A percentile compares a stretch with the other conserved stretches of the same genome.
phyloP scores from a whole-genome alignment of 1,284 basidiomycete species.

The Lignosus rhinocerotis region DNA sequence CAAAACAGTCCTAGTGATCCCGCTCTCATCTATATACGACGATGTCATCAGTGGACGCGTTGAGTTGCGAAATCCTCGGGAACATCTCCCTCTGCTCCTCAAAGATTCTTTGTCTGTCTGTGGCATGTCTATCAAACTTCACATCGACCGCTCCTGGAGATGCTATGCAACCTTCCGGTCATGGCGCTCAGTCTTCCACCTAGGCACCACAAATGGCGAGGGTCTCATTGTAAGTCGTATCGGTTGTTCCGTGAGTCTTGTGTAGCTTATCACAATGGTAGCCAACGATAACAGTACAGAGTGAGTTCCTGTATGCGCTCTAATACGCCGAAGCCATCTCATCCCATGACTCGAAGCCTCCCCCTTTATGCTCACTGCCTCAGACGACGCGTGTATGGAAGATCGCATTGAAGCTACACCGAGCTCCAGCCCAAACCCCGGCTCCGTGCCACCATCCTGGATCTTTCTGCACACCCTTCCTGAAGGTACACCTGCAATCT shows the following conservation, averaged over 20 bases:
- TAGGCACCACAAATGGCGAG: neutral
- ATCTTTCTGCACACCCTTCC: conserved; percentile 14
- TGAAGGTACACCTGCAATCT: conserved; percentile 9
- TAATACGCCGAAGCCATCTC: neutral
- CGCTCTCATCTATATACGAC: conserved; percentile 21
- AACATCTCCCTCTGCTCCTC: conserved; percentile 33
- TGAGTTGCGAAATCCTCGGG: conserved; percentile 35
- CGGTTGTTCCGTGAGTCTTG: neutral
- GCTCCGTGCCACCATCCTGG: conserved; percentile 10
- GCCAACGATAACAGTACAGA: neutral
- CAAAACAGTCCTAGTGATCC: conserved; percentile 6
- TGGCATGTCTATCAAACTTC: conserved; percentile 26
- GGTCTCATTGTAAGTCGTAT: neutral
- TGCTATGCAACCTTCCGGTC: neutral
- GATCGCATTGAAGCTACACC: too few species aligned
- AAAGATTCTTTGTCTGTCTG: conserved; percentile 14
- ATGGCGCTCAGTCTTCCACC: neutral
- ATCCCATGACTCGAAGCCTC: neutral
- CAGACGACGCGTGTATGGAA: too few species aligned
- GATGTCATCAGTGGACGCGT: conserved; percentile 29
- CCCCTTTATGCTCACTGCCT: too few species aligned
- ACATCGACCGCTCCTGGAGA: conserved; percentile 11
- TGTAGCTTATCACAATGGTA: neutral
- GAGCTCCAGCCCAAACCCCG: neutral
- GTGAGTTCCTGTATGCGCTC: neutral